Evolutionary conservation across 139 green algal genomes (phyloP), one percentile per base, ranked within the genome.

Genomic region (Axilococcus clingmanii): DNA sequence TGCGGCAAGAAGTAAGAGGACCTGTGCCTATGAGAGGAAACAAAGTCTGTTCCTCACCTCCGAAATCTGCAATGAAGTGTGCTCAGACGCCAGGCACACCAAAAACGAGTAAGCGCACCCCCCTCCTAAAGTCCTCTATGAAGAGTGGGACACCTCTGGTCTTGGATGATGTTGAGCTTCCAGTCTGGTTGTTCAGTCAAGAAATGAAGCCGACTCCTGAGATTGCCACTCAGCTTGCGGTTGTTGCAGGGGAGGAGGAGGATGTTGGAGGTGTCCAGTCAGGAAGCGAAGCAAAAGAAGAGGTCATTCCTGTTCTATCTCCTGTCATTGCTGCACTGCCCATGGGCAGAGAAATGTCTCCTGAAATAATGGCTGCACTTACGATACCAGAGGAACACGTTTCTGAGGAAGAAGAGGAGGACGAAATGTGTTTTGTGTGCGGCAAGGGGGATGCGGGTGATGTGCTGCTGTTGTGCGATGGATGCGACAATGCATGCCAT

Each of bases 401-500:
- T 2, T 36, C 38, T 8, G 36, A 67, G 22, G 63, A 42, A 41
- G 40, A 44, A 32, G 49, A 44, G 22, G 59, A 24, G 4, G 66
- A 59, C n/a, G 66, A 74, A 14, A 43, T 44, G n/a, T 75, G 63
- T 57, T 29, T 54, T 36, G 9, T 69, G 19, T 75, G 64, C 47
- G 38, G 55, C 19, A 27, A 32, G 25, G 62, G 59, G 11, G 55
- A 66, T 24, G 61, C 64, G 34, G 58, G 65, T n/a, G 65, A 77
- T 32, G 43, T 75, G 40, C 48, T 77, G 55, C 57, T 77, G 25
- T 47, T 68, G 33, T 65, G 52, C 36, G 57, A 73, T 48, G 35
- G 31, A n/a, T 66, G 46, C 30, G 68, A 77, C 45, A 54, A 57
- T 24, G 57, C 57, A 33, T 70, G 51, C 40, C 68, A 77, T 56